Conservation (phyloP, 1,284 basidiomycete genomes). For the Lentinus polychrous region DNA sequence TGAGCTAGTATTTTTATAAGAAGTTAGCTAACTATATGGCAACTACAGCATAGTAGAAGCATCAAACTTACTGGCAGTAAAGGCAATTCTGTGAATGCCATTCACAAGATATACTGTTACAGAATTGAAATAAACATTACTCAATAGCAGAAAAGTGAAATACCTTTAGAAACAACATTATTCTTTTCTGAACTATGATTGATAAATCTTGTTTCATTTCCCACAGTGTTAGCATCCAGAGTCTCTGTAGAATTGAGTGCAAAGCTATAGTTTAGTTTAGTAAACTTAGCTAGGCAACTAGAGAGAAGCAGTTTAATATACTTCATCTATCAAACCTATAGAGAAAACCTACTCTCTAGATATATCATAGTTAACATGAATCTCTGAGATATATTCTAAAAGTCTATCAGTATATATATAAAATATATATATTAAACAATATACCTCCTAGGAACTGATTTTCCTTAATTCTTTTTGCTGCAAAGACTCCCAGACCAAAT, state of each 20-base stretch:
- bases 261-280: conserved; percentile 52
- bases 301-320: background rate
- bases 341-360: conserved; percentile 33
- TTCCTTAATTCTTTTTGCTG: conserved; percentile 23
- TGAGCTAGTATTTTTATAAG: no score
- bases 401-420: background rate
- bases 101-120: conserved; percentile 46
- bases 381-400: conserved; percentile 40
- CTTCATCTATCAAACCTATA: background rate
- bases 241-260: conserved; percentile 33
- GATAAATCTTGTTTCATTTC: conserved; percentile 53
- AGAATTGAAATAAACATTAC: conserved; percentile 9
- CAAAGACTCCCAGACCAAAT: conserved; percentile 40
- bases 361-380: conserved; percentile 25
- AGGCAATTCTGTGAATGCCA: conserved; percentile 51
- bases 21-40: conserved; percentile 24
- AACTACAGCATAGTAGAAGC: background rate
- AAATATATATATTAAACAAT: conserved; percentile 2
- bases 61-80: conserved; percentile 41
- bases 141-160: no score
- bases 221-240: conserved; percentile 45
- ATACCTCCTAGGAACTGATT: conserved; percentile 34
- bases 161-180: conserved; percentile 43
- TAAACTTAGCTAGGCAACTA: conserved; percentile 25
- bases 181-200: conserved; percentile 35